These are phyloP conservation scores for Nepenthes mirabilis DNA, from an alignment of 148 eudicot genomes.

Conservation along the genomic window DNA sequence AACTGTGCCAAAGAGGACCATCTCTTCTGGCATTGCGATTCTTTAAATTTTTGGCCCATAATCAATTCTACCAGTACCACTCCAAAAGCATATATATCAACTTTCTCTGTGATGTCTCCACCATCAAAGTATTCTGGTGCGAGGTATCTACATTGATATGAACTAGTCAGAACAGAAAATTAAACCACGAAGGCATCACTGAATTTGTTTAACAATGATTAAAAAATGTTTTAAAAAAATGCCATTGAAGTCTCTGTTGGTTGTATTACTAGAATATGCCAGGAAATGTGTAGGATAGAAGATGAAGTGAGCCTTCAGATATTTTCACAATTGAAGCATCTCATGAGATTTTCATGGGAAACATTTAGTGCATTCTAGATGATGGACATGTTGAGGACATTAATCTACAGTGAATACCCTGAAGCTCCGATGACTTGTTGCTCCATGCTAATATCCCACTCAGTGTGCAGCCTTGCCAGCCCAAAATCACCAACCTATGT, in stretches of 20 bases:
- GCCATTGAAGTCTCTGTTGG: too few species aligned
- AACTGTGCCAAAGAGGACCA: constrained; percentile 26
- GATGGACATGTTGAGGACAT: not conserved
- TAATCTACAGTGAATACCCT: constrained; percentile 30
- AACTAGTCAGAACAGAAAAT: not conserved
- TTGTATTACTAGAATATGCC: too few species aligned
- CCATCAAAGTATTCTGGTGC: constrained; percentile 75
- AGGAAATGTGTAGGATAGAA: too few species aligned
- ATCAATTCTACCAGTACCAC: constrained; percentile 67
- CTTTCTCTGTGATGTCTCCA: constrained; percentile 60
- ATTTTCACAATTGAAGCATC: not conserved
- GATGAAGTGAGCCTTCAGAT: too few species aligned
- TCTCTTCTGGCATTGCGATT: constrained; percentile 31
- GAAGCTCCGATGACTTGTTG: constrained; percentile 53
- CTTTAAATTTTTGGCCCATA: constrained; percentile 45
- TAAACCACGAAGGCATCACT: not conserved
- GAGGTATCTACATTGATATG: constrained; percentile 36
- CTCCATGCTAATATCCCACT: constrained; percentile 45
- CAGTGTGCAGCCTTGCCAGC: constrained; percentile 61
- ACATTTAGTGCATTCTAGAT: not conserved
- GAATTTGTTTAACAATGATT: not conserved
- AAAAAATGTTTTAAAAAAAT: not conserved
- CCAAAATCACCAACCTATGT: constrained; percentile 85
- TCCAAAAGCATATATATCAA: constrained; percentile 82
- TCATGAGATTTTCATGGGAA: not conserved